Base-by-base conservation (phyloP, 257 asterid species). In the Haberlea rhodopensis region DNA sequence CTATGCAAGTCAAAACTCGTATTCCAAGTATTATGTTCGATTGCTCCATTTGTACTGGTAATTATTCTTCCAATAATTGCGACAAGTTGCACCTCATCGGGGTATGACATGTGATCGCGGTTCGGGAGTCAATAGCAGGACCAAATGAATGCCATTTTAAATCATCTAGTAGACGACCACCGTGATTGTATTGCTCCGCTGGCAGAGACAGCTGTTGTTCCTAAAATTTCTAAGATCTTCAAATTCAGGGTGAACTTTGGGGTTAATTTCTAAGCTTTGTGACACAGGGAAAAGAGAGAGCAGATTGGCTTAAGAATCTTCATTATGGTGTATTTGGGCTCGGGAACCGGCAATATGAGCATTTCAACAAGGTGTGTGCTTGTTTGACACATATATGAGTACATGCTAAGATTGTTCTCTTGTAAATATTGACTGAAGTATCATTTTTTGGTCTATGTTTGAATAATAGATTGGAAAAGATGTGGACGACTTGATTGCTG, bases 271-370 rank as follows among this genome's bases (percentile, higher is more conserved):
- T 2, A 32, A 49, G 57, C 48, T 31, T 62, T 72, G 45, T 63
- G 73, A 43, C 75, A 65, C 83, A 91, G 99, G 96, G 90, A 60
- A 79, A 82, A 70, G 99, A 90, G 61, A 85, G 79, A 75, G 95
- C 84, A 40, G 89, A 82, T 3, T 83, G 80, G 83, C 88, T 94
- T 68, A 84, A 86, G 72, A 82, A 84, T 80, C 95, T 94, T 68
- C 83, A 77, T 49, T 94, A 79, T 74, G 95, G 89, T 65, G 84
- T 94, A 28, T 94, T 94, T 70, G 99, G 97, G 71, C 97, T 90
- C 62, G 99, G 99, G n/a, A 94, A 90, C 79, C 75, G 95, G 79
- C 99, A 94, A 68, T 90, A 94, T 31, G 97, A 94, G 77, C 97
- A 94, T 83, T 90, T 94, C 77, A 94, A 94, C 85, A 90, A 94